A percentile compares a stretch with the other conserved stretches of the same genome.
Evolutionary conservation across 2,329 filamentous ascomycete species (phyloP).

Genomic region (Ceratocystis lukuohia): DNA sequence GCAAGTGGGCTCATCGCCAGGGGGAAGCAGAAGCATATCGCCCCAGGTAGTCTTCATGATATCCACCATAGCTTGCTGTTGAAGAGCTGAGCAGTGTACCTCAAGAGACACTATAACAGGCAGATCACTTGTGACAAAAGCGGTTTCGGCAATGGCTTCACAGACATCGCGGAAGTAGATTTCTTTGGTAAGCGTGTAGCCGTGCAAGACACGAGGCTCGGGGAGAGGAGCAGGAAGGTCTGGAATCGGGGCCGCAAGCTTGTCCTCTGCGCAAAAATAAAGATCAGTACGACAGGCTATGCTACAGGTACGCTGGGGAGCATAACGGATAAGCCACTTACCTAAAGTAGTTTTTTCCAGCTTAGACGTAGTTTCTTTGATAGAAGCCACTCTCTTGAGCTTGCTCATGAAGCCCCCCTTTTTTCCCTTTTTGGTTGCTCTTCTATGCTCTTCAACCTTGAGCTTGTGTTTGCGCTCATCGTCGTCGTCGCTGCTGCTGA

Average conservation of each 20-base stretch:
- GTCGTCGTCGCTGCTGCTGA: constrained; percentile 38
- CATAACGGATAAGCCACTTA: constrained; percentile 23
- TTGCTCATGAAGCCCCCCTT: constrained; percentile 44
- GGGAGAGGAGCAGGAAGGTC: constrained; percentile 25
- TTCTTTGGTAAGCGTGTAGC: constrained; percentile 81
- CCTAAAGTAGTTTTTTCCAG: constrained; percentile 37
- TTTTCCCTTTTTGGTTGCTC: constrained; percentile 40
- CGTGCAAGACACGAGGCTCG: constrained; percentile 73
- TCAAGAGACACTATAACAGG: constrained; percentile 92
- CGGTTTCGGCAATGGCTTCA: constrained; percentile 61
- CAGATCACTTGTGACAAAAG: constrained; percentile 60
- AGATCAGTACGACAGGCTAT: constrained; percentile 19
- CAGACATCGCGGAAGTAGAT: constrained; percentile 80
- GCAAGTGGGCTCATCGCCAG: constrained; percentile 32
- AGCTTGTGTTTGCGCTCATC: constrained; percentile 22
- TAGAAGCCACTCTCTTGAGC: constrained; percentile 39
- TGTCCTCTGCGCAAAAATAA: constrained; percentile 10
- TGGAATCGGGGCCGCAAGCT: constrained; percentile 6
- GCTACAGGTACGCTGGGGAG: constrained; percentile 18
- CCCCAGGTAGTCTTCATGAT: constrained; percentile 81
- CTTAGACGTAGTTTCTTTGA: constrained; percentile 34
- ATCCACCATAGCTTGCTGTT: constrained; percentile 81
- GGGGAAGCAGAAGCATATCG: constrained; percentile 51
- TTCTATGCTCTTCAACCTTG: constrained; percentile 31
- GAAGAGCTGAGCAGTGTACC: constrained; percentile 66